These are phyloP conservation scores for Erodium trifolium DNA, from an alignment of 441 rosid genomes.

Conservation along the genomic window DNA sequence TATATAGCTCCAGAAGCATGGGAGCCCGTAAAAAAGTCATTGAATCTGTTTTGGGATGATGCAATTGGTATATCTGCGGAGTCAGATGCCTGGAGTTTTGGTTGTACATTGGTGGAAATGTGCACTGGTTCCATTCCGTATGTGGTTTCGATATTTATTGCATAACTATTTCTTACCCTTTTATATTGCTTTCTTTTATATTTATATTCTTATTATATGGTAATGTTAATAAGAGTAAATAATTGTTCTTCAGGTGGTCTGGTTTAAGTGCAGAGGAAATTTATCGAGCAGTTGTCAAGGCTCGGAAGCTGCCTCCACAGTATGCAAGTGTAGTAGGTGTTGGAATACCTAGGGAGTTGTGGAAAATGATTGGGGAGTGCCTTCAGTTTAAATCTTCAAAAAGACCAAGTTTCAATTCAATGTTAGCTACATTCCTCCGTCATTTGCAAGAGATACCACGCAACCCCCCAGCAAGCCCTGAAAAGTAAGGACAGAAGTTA, in stretches of 20 bases:
- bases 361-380: slow-evolving; percentile 99
- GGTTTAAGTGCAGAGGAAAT: slow-evolving; percentile 93
- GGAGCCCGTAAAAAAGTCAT: slow-evolving; percentile 90
- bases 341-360: slow-evolving; percentile 89
- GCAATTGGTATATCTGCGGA: slow-evolving; percentile 81
- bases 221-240: slow-evolving; percentile 15
- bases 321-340: slow-evolving; percentile 98
- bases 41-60: slow-evolving; percentile 93
- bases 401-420: slow-evolving; percentile 85
- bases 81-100: slow-evolving; percentile 99
- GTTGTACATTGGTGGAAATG: slow-evolving; percentile 98
- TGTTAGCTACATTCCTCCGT: slow-evolving; percentile 83
- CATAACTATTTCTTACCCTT: slow-evolving; percentile 3
- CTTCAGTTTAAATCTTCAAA: slow-evolving; percentile 84
- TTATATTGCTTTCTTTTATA: slow-evolving; percentile 11
- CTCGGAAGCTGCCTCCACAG: slow-evolving; percentile 83
- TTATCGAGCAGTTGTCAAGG: slow-evolving; percentile 82
- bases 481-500: slow-evolving; percentile 51
- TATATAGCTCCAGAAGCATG: slow-evolving; percentile 98
- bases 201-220: slow-evolving; percentile 13
- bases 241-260: slow-evolving; percentile 63
- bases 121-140: slow-evolving; percentile 99
- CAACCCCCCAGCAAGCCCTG: slow-evolving; percentile 86
- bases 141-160: slow-evolving; percentile 27
- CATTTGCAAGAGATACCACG: slow-evolving; percentile 94